Conservation (phyloP, 75 land plant species). For the Pinus albicaulis region DNA sequence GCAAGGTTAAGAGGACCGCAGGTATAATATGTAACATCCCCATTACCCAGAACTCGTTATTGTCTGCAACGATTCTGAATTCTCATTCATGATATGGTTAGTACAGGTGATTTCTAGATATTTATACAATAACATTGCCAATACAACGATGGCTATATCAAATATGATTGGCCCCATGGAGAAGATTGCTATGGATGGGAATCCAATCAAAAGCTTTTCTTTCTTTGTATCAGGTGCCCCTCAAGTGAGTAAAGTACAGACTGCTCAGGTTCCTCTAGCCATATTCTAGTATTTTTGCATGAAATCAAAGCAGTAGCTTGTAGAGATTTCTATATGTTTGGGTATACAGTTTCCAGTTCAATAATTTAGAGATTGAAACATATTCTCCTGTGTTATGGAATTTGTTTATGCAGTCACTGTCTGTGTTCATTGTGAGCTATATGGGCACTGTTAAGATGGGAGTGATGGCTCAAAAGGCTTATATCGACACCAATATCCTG, state of each 20-base stretch:
- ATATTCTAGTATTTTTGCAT: too few relatives aligned
- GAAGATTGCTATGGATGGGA: constrained; percentile 25
- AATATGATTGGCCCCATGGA: constrained; percentile 46
- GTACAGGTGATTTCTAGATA: not conserved
- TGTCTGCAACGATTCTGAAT: not conserved
- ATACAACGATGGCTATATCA: constrained; percentile 37
- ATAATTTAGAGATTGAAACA: too few relatives aligned
- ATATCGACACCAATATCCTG: not conserved
- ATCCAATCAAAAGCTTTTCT: constrained; percentile 26
- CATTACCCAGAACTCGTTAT: not conserved
- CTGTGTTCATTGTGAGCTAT: not conserved
- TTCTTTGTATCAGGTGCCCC: constrained; percentile 36
- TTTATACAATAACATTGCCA: constrained; percentile 1
- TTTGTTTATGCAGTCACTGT: not conserved
- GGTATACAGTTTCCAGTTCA: too few relatives aligned
- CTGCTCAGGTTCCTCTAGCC: not conserved
- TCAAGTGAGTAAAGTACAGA: constrained; percentile 28
- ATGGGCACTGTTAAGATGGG: not conserved
- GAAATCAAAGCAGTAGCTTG: too few relatives aligned
- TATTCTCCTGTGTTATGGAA: too few relatives aligned
- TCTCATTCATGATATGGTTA: too few relatives aligned
- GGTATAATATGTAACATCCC: not conserved
- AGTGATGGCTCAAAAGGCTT: not conserved
- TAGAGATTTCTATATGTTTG: too few relatives aligned
- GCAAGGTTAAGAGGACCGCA: not conserved